Evolutionary conservation across 2,329 filamentous ascomycete genomes (phyloP).

Genomic region (Epicoccum nigrum): DNA sequence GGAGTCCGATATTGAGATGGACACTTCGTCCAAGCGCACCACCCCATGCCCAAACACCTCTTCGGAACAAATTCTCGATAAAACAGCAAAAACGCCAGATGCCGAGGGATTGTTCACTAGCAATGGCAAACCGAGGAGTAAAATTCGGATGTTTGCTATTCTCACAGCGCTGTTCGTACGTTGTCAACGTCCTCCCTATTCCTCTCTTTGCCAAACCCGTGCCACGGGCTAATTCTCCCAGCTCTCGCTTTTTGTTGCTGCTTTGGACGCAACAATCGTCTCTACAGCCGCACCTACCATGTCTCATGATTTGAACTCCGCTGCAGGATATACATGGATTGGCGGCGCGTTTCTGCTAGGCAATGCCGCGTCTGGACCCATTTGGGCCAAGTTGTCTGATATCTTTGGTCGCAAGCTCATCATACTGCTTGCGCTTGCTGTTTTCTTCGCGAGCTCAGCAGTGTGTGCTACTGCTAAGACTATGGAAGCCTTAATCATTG

Average conservation of each 20-base stretch:
- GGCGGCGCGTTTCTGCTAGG: slow-evolving; percentile 75
- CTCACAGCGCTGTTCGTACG: slow-evolving; percentile 43
- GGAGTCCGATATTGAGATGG: slow-evolving; percentile 8
- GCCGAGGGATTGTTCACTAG: not conserved
- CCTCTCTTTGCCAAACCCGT: not conserved
- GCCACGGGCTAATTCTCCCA: slow-evolving; percentile 11
- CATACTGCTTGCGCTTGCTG: slow-evolving; percentile 56
- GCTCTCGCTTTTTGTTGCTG: slow-evolving; percentile 51
- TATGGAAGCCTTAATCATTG: slow-evolving; percentile 66
- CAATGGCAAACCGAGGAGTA: slow-evolving; percentile 30
- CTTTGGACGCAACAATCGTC: slow-evolving; percentile 62
- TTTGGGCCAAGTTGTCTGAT: slow-evolving; percentile 70
- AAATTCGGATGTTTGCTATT: slow-evolving; percentile 36
- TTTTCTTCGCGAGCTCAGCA: slow-evolving; percentile 67
- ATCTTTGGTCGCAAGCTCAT: slow-evolving; percentile 65
- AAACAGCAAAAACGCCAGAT: not conserved
- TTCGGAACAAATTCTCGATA: slow-evolving; percentile 1
- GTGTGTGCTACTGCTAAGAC: slow-evolving; percentile 63
- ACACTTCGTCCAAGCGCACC: not conserved
- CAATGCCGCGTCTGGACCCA: slow-evolving; percentile 68
- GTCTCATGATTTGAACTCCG: slow-evolving; percentile 66
- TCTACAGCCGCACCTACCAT: slow-evolving; percentile 72
- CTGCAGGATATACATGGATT: slow-evolving; percentile 78
- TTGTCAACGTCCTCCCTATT: not conserved
- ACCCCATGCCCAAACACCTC: not conserved